phyloP scores from a whole-genome alignment of 1,284 basidiomycete genomes.

The Sparassis latifolia region DNA sequence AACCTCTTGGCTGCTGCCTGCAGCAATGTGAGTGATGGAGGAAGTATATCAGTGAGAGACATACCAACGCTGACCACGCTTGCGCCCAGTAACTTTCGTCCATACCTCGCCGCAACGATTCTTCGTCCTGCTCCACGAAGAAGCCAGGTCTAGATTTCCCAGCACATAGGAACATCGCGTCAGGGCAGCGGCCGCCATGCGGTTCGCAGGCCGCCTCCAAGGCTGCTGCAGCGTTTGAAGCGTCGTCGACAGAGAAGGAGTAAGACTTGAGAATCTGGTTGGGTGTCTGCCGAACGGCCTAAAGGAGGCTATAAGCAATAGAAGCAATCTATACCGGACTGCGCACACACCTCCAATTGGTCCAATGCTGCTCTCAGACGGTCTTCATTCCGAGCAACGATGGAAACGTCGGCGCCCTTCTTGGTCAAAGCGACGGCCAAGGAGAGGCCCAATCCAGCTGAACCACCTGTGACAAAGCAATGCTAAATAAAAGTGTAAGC shows the following conservation, averaged over 20 bases:
- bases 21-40: background rate
- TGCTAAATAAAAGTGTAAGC: slow-evolving; percentile 35
- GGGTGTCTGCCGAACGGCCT: slow-evolving; percentile 42
- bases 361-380: slow-evolving; percentile 55
- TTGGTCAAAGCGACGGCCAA: slow-evolving; percentile 65
- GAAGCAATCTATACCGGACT: background rate
- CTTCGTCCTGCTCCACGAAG: slow-evolving; percentile 64
- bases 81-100: slow-evolving; percentile 63
- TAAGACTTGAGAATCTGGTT: slow-evolving; percentile 56
- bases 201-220: slow-evolving; percentile 51
- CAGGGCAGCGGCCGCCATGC: slow-evolving; percentile 54
- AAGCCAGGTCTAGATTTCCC: slow-evolving; percentile 64
- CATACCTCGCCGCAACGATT: slow-evolving; percentile 56
- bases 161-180: slow-evolving; percentile 76
- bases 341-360: slow-evolving; percentile 51
- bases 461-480: slow-evolving; percentile 78
- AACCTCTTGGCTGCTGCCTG: slow-evolving; percentile 72
- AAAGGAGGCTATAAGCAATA: background rate
- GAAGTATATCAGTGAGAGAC: slow-evolving; percentile 15
- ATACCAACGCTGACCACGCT: slow-evolving; percentile 75
- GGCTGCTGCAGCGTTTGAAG: slow-evolving; percentile 46
- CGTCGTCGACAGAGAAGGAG: slow-evolving; percentile 53
- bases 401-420: slow-evolving; percentile 74
- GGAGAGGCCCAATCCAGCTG: slow-evolving; percentile 71
- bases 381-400: slow-evolving; percentile 67